A percentile compares a stretch with the other conserved stretches of the same genome.
Conservation (phyloP, 371 early-diverging fungal species). For the Globomyces sp. region DNA sequence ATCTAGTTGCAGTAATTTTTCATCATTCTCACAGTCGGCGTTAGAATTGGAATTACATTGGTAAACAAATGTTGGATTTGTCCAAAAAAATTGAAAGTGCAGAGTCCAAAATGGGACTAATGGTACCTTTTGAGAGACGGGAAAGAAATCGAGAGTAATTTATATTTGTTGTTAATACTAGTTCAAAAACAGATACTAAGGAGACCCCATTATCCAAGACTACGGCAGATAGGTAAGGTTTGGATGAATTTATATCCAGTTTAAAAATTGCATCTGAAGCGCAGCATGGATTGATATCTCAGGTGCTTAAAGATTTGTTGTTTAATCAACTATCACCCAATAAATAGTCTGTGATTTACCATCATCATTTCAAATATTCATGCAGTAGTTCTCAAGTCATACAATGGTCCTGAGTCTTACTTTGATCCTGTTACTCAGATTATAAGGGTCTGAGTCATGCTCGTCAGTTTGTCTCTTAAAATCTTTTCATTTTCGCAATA, state of each 20-base stretch:
- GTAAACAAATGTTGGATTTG: conserved; percentile 75
- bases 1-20: conserved; percentile 61
- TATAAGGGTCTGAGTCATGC: no score
- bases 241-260: not conserved
- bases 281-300: conserved; percentile 75
- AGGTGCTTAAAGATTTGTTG: conserved; percentile 75
- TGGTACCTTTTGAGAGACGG: no score
- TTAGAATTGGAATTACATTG: conserved; percentile 75
- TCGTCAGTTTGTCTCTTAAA: no score
- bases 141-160: conserved; percentile 18
- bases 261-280: conserved; percentile 73
- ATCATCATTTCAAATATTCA: not conserved
- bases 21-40: conserved; percentile 31
- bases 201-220: conserved; percentile 62
- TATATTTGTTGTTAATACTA: not conserved
- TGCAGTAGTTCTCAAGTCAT: no score
- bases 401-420: no score
- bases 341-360: not conserved
- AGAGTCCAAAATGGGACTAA: conserved; percentile 50
- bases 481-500: no score
- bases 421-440: no score
- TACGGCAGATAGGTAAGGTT: conserved; percentile 63
- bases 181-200: conserved; percentile 52
- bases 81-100: conserved; percentile 81
- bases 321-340: conserved; percentile 52